Percentiles rank a stretch among this genome's conserved stretches.
Conservation (phyloP, 371 early-diverging fungal species). For the Sporodiniella umbellata region DNA sequence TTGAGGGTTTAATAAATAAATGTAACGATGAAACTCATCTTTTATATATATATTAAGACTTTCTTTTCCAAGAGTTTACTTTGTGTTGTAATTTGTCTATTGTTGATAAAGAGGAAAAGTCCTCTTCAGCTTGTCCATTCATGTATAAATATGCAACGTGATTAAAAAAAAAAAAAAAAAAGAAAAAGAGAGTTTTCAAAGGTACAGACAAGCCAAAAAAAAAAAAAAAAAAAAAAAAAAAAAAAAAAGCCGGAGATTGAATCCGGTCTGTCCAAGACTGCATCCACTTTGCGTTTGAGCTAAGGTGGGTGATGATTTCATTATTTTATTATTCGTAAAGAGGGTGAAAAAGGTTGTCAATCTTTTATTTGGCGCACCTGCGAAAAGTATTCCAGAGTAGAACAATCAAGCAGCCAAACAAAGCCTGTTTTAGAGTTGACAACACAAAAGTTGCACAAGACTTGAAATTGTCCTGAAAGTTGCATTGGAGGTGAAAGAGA, state of each 20-base stretch:
- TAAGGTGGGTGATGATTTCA: too few relatives aligned
- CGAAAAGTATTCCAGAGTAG: too few relatives aligned
- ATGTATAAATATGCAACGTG: slow-evolving; percentile 2
- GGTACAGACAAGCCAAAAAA: too few relatives aligned
- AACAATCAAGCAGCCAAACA: too few relatives aligned
- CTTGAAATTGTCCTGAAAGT: too few relatives aligned
- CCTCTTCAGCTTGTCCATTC: slow-evolving; percentile 50
- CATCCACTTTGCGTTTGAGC: too few relatives aligned
- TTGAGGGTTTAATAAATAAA: too few relatives aligned
- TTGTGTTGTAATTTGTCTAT: slow-evolving; percentile 70
- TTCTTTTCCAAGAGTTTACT: too few relatives aligned
- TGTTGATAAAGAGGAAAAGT: slow-evolving; percentile 66
- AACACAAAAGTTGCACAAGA: too few relatives aligned
- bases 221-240: slow-evolving; percentile 1
- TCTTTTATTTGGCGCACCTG: not conserved
- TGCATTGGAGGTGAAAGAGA: too few relatives aligned
- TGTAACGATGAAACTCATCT: slow-evolving; percentile 2
- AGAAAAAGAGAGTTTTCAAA: not conserved
- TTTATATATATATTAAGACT: slow-evolving; percentile 12
- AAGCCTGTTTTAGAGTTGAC: too few relatives aligned
- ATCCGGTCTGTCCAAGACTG: too few relatives aligned
- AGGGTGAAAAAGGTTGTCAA: not conserved
- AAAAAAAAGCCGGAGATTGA: not conserved
- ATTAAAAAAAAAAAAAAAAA: not conserved
- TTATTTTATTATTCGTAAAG: not conserved